Conservation (phyloP, 257 asterid genomes). For the Solanum commersonii region DNA sequence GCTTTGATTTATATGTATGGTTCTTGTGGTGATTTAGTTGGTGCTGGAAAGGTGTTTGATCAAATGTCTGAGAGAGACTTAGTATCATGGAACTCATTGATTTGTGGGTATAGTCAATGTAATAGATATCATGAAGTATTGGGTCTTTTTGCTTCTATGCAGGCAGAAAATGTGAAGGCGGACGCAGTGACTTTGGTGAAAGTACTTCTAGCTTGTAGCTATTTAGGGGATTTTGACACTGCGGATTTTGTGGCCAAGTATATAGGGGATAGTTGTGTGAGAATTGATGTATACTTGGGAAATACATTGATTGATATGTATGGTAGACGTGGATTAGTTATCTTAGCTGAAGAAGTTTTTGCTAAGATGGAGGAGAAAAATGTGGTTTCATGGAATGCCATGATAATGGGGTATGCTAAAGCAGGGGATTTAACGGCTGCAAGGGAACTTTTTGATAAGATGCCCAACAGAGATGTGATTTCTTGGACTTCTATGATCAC, state of each 20-base stretch:
- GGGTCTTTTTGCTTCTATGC: slow-evolving; percentile 9
- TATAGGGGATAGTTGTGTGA: slow-evolving; percentile 8
- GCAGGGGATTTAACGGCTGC: slow-evolving; percentile 14
- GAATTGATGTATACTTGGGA: slow-evolving; percentile 22
- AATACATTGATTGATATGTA: slow-evolving; percentile 29
- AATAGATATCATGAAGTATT: slow-evolving; percentile 14
- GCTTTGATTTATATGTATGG: slow-evolving; percentile 20
- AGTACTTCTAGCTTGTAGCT: slow-evolving; percentile 23
- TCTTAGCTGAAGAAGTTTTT: slow-evolving; percentile 18
- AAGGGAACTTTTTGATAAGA: slow-evolving; percentile 16
- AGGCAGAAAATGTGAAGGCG: slow-evolving; percentile 12
- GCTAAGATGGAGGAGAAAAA: slow-evolving; percentile 21
- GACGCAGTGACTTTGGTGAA: slow-evolving; percentile 32
- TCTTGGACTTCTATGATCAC: slow-evolving; percentile 40
- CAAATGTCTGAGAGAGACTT: slow-evolving; percentile 24
- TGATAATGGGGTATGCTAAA: slow-evolving; percentile 29
- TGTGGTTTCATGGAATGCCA: slow-evolving; percentile 29
- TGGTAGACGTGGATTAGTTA: slow-evolving; percentile 18
- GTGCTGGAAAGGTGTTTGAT: slow-evolving; percentile 12
- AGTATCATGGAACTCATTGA: slow-evolving; percentile 37
- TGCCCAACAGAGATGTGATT: slow-evolving; percentile 28
- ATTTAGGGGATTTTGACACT: slow-evolving; percentile 2
- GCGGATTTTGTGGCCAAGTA: slow-evolving; percentile 10
- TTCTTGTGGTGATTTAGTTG: slow-evolving; percentile 14
- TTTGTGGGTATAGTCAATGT: slow-evolving; percentile 29